phyloP scores from a whole-genome alignment of 129 eudicot species.

The Scalesia atractyloides region DNA sequence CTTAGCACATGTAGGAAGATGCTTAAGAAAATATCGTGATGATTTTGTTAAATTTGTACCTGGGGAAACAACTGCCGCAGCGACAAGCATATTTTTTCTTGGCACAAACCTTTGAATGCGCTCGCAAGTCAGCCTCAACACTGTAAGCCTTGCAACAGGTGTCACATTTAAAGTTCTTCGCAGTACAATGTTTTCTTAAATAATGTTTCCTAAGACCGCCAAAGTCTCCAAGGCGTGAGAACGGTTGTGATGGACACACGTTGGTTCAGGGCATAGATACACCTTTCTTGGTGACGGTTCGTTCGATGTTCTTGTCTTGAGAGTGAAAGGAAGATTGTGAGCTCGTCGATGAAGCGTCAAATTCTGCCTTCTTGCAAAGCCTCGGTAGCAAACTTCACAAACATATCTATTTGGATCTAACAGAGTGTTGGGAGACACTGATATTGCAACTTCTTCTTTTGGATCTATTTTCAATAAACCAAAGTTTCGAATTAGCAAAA shows the following conservation, averaged over 20 bases:
- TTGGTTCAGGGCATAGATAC: constrained; percentile 58
- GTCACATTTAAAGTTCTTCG: constrained; percentile 51
- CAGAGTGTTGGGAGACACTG: constrained; percentile 45
- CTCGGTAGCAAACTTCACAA: constrained; percentile 59
- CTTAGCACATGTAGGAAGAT: neutral
- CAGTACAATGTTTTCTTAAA: constrained; percentile 47
- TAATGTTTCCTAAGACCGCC: constrained; percentile 64
- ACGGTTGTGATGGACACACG: constrained; percentile 48
- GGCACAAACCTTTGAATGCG: constrained; percentile 55
- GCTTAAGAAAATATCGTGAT: neutral
- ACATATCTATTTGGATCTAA: constrained; percentile 37
- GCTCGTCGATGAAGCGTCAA: constrained; percentile 50
- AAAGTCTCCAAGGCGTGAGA: constrained; percentile 55
- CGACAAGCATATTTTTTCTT: constrained; percentile 42
- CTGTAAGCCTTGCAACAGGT: constrained; percentile 48
- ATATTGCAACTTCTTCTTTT: constrained; percentile 37
- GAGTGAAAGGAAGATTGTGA: constrained; percentile 55
- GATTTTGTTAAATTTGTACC: constrained; percentile 23
- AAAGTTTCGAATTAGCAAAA: constrained; percentile 7
- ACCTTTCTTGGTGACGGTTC: constrained; percentile 36
- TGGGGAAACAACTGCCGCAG: constrained; percentile 48
- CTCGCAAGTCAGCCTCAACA: constrained; percentile 50
- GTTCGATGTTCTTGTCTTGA: constrained; percentile 28
- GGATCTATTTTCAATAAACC: constrained; percentile 41
- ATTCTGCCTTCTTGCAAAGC: constrained; percentile 52